A percentile compares a stretch with the other conserved stretches of the same genome.
Conservation (phyloP, 208 protist species). For the Trichomonas gallinae region DNA sequence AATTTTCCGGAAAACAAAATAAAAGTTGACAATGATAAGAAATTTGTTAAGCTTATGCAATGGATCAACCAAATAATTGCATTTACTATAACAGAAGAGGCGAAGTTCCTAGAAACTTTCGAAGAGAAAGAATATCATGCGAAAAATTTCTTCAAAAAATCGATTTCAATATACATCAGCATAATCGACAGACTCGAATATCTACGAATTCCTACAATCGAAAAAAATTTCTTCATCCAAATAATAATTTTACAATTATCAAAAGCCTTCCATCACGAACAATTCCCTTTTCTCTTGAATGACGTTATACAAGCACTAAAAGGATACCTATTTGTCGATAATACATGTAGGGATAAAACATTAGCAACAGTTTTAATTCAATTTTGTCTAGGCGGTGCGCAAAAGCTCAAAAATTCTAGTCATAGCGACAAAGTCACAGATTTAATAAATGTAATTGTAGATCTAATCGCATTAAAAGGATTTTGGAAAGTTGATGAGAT, state of each 20-base stretch:
- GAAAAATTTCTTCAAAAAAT: background rate
- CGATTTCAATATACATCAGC: background rate
- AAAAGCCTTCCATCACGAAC: background rate
- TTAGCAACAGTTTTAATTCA: background rate
- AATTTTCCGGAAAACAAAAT: background rate
- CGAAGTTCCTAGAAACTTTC: too few species aligned
- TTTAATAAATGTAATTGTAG: background rate
- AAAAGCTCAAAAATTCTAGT: background rate
- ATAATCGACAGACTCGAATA: background rate
- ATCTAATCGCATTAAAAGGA: background rate
- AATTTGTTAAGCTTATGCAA: background rate
- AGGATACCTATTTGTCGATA: background rate
- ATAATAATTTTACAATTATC: background rate
- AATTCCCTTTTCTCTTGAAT: background rate
- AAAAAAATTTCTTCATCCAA: background rate
- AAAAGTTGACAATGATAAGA: background rate
- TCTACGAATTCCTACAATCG: background rate
- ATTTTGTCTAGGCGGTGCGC: background rate
- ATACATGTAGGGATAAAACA: background rate
- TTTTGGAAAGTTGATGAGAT: background rate
- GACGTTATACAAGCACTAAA: background rate
- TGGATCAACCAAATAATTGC: background rate
- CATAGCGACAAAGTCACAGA: background rate
- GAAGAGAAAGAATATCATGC: background rate
- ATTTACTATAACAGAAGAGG: background rate